Evolutionary conservation across 2,329 filamentous ascomycete species (phyloP), one percentile per base, ranked within the genome.

Genomic region (Tolypocladium guangdongense): DNA sequence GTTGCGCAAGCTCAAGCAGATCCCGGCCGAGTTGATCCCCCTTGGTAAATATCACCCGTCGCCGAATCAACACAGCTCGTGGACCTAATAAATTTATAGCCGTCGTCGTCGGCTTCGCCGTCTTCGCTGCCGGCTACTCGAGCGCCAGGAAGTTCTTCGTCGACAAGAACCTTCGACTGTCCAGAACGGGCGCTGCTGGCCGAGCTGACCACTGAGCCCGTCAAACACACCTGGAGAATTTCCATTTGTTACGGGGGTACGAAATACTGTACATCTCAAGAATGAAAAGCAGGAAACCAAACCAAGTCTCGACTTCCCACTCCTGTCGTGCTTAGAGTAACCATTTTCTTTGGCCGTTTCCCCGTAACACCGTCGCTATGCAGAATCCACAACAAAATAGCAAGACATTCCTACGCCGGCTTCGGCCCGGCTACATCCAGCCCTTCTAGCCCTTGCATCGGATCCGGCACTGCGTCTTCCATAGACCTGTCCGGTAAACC

Each of bases 401-500:
- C 16, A 41, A 51, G 16, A 24, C 16, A 27, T 27, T 52, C 50
- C 81, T 68, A 93, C 64, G 82, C 84, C 52, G 81, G 86, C 69
- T 88, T 91, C 14, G 93, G 93, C 10, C 95, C 95, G 53, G 92
- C 95, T 62, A 97, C 88, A 70, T 97, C 95, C 52, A 97, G 75
- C 18, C 88, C 89, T 68, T 97, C 91, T 7, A 99, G 74, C 36
- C 91, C 92, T 71, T 96, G 90, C 93, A 99, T 99, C 4, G 92
- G 90, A 72, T 97, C 90, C 62, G 86, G 81, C 1, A 80, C 78
- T 46, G 72, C 76, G 55, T 77, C 74, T 59, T 79, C 80, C 50
- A 63, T 51, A 37, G 57, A 33, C 39, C 57, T 57, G 47, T 52
- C 57, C 30, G 32, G 45, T 41, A 50, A 64, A 54, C 79, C 80